phyloP scores from a whole-genome alignment of 164 flowering plant species.

The Buxus sempervirens region DNA sequence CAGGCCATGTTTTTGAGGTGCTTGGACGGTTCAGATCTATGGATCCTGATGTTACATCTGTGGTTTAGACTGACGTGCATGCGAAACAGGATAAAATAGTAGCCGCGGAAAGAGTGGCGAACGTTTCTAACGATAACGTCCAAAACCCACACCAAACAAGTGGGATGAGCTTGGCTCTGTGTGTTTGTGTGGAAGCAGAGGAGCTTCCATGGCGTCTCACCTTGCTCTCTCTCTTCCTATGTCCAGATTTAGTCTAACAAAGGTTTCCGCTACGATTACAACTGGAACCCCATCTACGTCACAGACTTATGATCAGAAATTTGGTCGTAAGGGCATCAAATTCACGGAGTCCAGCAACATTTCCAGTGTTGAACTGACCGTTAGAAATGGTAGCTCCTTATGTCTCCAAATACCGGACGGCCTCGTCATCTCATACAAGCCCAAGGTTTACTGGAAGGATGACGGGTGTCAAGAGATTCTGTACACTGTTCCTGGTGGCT shows the following conservation, averaged over 20 bases:
- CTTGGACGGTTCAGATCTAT: too few relatives aligned
- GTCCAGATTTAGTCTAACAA: slow-evolving; percentile 17
- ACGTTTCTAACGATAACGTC: not conserved
- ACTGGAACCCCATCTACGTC: slow-evolving; percentile 26
- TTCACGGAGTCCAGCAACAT: slow-evolving; percentile 45
- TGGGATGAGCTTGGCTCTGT: not conserved
- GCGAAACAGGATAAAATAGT: too few relatives aligned
- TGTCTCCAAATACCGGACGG: slow-evolving; percentile 59
- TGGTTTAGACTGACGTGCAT: too few relatives aligned
- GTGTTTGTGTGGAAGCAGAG: not conserved
- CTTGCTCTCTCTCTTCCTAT: slow-evolving; percentile 28
- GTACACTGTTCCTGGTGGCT: slow-evolving; percentile 46
- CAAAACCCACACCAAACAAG: not conserved
- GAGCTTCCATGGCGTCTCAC: slow-evolving; percentile 27
- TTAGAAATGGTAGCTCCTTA: slow-evolving; percentile 81
- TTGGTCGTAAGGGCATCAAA: slow-evolving; percentile 76
- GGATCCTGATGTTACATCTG: too few relatives aligned
- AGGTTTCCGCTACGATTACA: slow-evolving; percentile 14
- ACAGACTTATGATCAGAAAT: slow-evolving; percentile 52
- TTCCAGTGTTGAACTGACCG: slow-evolving; percentile 54
- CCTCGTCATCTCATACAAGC: slow-evolving; percentile 78
- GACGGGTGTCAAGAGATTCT: slow-evolving; percentile 85
- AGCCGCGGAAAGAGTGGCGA: too few relatives aligned
- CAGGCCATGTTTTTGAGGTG: too few relatives aligned
- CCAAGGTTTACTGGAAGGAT: slow-evolving; percentile 82